Base-by-base conservation (phyloP, 2,329 filamentous ascomycete species). In the Pestalotiopsis sp. region DNA sequence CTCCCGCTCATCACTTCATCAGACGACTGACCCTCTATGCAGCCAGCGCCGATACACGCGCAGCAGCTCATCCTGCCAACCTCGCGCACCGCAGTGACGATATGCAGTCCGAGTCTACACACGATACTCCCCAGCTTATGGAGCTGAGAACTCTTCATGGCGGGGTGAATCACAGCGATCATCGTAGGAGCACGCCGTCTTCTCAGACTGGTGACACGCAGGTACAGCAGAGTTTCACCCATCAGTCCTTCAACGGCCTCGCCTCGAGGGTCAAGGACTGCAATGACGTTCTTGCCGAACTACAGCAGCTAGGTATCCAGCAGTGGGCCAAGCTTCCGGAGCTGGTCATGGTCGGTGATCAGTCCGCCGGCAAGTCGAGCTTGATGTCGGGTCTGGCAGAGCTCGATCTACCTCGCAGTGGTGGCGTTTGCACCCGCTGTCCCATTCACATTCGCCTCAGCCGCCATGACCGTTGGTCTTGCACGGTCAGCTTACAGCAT, bases 331-430 rank as follows among this genome's bases (percentile, higher is more conserved):
- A 88, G 0, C 82, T 97, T 0, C 93, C 94, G 0, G 93, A 94
- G 73, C 89, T 97, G 11, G 92, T 95, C 5, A 88, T 97, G 0
- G 89, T 97, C 0, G 94, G 94, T 0, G 94, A 97, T 63, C 94
- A 97, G 75, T 93, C 89, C 0, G 92, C 93, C 0, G 95, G 94
- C 0, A 97, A 97, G 76, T 94, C 91, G 0, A 94, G 74, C 49
- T 66, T 79, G 14, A 79, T 79, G 77, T 84, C 85, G 64, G 85
- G 83, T 0, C 82, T 88, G 69, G 77, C 80, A 1, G 88, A 87
- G 9, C 90, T 92, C 66, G 86, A 87, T 49, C 84, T 92, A 0
- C 91, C 91, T 0, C 83, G 88, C 9, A 78, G 75, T 45, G 77
- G 75, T 27, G 77, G 77, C 36, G 77, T 79, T 1, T 97, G 94